Evolutionary conservation across 2,329 filamentous ascomycete genomes (phyloP), one percentile per base, ranked within the genome.

Genomic region (Exophiala sp.): DNA sequence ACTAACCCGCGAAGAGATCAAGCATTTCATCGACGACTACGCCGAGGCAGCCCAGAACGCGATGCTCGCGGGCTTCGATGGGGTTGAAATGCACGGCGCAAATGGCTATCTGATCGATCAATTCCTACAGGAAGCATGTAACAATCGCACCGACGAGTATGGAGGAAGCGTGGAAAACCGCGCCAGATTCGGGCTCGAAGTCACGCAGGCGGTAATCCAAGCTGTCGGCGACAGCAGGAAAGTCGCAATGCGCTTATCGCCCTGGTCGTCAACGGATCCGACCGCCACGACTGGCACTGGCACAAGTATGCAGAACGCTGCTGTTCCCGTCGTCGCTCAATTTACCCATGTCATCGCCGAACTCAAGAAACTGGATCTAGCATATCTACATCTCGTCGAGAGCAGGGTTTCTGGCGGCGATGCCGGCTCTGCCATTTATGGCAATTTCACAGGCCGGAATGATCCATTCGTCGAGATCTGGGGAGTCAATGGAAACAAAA

Each of bases 321-420:
- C 16, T 18, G 18, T 10, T 29, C n/a, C n/a, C 3, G 18, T 41
- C 39, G 40, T 20, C 2, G 14, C 40, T 3, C 40, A 42, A 6
- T 89, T 87, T 63, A 71, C 70, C 0, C 74, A 88, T 62, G 64
- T 87, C 7, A 74, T 83, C 40, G 62, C 69, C 33, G 74, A 78
- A 42, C 69, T 83, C 8, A 78, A 75, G 50, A 68, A 71, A 29
- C 65, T 84, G 1, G 74, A 77, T 1, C 69, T 88, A 11, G 78
- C 83, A 0, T 87, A 83, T 63, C 64, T 86, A 2, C 83, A 86
- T 65, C 50, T 86, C 0, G 70, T 87, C 8, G 82, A 87, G 64
- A 42, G 43, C 14, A 18, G 34, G 12, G 45, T 32, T 33, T 24
- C 21, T 2, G 42, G 45, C 29, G 52, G 33, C 21, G 52, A 43